Conservation (phyloP, 768 basidiomycete genomes). For the Termitomyces sp. region DNA sequence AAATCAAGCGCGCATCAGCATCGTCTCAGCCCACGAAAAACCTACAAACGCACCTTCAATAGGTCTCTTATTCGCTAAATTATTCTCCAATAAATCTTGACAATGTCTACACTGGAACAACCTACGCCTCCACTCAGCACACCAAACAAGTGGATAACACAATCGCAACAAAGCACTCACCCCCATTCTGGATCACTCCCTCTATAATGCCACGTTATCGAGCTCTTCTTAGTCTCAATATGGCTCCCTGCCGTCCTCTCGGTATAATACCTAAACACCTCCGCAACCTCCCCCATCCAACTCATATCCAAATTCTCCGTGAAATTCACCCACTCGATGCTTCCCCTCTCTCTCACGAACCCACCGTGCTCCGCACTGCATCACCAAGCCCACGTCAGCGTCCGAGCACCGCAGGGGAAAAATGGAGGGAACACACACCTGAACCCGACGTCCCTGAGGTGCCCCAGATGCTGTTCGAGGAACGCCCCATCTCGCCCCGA, state of each 20-base stretch:
- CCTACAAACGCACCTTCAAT: constrained; percentile 68
- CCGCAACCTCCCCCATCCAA: constrained; percentile 94
- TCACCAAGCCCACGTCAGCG: not conserved
- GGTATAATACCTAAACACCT: constrained; percentile 95
- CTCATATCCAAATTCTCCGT: constrained; percentile 93
- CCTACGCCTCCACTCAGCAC: constrained; percentile 27
- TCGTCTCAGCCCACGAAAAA: not conserved
- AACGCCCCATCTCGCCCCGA: constrained; percentile 93
- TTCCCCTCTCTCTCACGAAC: constrained; percentile 75
- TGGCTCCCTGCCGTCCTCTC: constrained; percentile 96
- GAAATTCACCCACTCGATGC: constrained; percentile 73
- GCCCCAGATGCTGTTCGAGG: constrained; percentile 87
- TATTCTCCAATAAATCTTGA: constrained; percentile 93
- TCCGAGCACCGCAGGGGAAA: too few species aligned
- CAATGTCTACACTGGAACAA: constrained; percentile 95
- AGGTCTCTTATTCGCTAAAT: constrained; percentile 85
- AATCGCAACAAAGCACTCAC: constrained; percentile 33
- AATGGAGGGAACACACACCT: too few species aligned
- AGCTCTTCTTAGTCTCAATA: constrained; percentile 96
- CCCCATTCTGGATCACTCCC: constrained; percentile 94
- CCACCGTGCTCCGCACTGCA: constrained; percentile 88
- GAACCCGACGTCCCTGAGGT: constrained; percentile 78
- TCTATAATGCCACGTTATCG: constrained; percentile 98
- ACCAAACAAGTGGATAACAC: not conserved
- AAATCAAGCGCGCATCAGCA: not conserved